Percentiles rank a stretch among this genome's conserved stretches.
Evolutionary conservation across 1,284 basidiomycete species (phyloP).

Genomic region (Ustilago sp.): DNA sequence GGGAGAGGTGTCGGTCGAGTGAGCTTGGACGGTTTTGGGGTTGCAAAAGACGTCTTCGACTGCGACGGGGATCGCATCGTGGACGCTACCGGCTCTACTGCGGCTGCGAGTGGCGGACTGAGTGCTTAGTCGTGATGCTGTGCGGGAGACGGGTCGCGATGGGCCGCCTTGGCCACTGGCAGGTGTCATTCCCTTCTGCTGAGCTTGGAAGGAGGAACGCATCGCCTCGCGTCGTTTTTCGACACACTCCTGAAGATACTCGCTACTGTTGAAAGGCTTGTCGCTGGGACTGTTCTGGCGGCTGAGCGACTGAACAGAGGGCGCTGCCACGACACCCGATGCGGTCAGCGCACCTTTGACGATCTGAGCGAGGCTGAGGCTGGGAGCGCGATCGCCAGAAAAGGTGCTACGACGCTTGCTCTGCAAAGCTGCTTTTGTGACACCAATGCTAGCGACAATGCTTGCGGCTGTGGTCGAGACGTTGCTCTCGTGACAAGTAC

Average conservation of each 20-base stretch:
- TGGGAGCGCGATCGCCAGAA: constrained; percentile 41
- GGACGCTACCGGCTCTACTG: constrained; percentile 60
- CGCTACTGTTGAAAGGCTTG: constrained; percentile 24
- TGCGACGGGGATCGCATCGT: constrained; percentile 60
- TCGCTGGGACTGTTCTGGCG: constrained; percentile 37
- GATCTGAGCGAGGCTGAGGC: constrained; percentile 49
- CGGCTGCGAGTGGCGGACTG: constrained; percentile 46
- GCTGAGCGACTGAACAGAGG: constrained; percentile 23
- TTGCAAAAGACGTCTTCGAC: constrained; percentile 63
- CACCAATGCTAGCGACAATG: constrained; percentile 36
- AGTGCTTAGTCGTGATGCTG: constrained; percentile 52
- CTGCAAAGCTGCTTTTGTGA: constrained; percentile 44
- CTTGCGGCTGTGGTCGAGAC: constrained; percentile 27
- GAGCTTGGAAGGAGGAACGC: constrained; percentile 50
- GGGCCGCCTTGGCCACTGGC: constrained; percentile 10
- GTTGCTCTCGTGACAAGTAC: constrained; percentile 34
- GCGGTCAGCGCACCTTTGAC: constrained; percentile 50
- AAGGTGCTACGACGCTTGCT: constrained; percentile 52
- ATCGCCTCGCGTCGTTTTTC: constrained; percentile 53
- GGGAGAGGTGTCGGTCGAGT: constrained; percentile 44
- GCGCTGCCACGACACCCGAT: constrained; percentile 39
- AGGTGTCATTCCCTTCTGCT: constrained; percentile 54
- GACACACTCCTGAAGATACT: constrained; percentile 52
- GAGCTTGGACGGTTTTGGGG: constrained; percentile 34
- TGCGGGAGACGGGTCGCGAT: constrained; percentile 37